Conservation (phyloP, 2,329 filamentous ascomycete species). For the Coniella vitis region DNA sequence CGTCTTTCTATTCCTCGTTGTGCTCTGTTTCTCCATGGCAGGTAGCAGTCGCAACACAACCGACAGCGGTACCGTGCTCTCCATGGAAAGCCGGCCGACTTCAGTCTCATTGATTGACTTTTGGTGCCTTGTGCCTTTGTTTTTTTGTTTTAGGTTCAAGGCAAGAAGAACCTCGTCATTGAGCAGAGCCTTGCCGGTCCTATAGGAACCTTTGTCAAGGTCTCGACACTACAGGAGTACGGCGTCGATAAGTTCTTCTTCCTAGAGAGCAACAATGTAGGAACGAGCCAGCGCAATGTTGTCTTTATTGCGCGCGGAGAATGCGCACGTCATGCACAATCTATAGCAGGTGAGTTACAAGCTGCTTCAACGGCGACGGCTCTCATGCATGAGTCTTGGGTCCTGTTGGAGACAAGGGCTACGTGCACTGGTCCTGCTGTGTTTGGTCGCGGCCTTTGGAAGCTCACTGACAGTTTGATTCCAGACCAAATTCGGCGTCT, state of each 20-base stretch:
- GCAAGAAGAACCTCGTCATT: slow-evolving; percentile 97
- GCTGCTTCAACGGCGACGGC: background rate
- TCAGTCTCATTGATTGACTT: slow-evolving; percentile 14
- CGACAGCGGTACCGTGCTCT: too few relatives aligned
- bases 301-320: slow-evolving; percentile 90
- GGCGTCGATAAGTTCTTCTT: slow-evolving; percentile 97
- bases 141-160: slow-evolving; percentile 65
- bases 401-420: too few relatives aligned
- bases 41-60: too few relatives aligned
- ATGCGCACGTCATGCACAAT: slow-evolving; percentile 73
- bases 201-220: slow-evolving; percentile 87
- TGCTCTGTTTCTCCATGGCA: slow-evolving; percentile 8
- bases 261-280: slow-evolving; percentile 90
- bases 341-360: slow-evolving; percentile 74
- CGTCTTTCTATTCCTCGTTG: background rate
- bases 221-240: slow-evolving; percentile 91
- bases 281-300: slow-evolving; percentile 90
- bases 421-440: too few relatives aligned
- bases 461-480: slow-evolving; percentile 43
- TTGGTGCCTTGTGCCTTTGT: slow-evolving; percentile 5
- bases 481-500: slow-evolving; percentile 89
- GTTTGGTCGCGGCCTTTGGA: background rate
- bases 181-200: slow-evolving; percentile 86
- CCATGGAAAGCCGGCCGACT: too few relatives aligned
- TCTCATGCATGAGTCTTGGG: background rate